Evolutionary conservation across 805 yeast species (phyloP), one percentile per base, ranked within the genome.

Genomic region (Kurtzmaniella fragi): DNA sequence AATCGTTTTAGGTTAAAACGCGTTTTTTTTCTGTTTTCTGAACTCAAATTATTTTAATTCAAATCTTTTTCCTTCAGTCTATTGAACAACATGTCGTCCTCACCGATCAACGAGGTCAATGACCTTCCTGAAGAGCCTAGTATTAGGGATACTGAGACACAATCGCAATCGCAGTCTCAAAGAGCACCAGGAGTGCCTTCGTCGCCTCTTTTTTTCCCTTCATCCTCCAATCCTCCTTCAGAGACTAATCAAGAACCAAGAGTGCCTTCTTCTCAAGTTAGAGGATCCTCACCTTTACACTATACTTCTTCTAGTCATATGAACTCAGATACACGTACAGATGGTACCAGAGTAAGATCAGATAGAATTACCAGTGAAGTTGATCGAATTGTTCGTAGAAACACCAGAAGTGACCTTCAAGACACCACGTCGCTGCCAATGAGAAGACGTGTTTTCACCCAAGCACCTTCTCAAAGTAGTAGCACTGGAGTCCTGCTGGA

Each of bases 331-430:
- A 35, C 59, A 55, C 33, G 33, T 12, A 31, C 33, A 15, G 23
- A 15, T 15, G 46, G 65, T 57, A 41, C 56, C 50, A 37, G 73
- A 38, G 42, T 62, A 28, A 64, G 82, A 50, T 69, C 77, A 16
- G 80, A 75, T 45, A 57, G 56, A 42, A 48, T 62, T 40, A 52
- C 68, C 27, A 63, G 73, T 47, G 75, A 73, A 35, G 70, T 63
- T 8, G 70, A 64, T 42, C 50, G 70, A 37, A 61, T 65, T 23
- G 61, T 70, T 31, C 59, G 78, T 43, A 70, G 83, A 37, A 71
- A 71, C 41, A 68, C 78, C 40, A 77, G 96, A 64, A 88, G 93
- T 49, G 96, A 89, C 56, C 70, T 88, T 37, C 82, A 82, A 54
- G 95, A 85, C 39, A 54, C 67, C 40, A 61, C 76, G n/a, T 75